phyloP scores from a whole-genome alignment of 352 stramenopile genomes.

The Pythium folliculosum region DNA sequence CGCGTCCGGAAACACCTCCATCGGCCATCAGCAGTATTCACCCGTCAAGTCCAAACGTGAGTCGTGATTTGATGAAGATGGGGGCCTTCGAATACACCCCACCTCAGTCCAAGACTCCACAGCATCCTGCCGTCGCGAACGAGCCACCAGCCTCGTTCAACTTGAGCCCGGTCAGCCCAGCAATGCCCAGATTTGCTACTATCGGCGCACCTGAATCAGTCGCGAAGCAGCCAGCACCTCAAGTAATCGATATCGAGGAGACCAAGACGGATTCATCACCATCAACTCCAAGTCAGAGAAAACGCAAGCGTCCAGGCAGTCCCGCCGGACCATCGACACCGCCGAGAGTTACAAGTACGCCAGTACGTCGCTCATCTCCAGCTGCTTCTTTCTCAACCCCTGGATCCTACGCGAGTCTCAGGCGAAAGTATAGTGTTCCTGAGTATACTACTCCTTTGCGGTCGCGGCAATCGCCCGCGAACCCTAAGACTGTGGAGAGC shows the following conservation, averaged over 20 bases:
- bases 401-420: constrained; percentile 46
- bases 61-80: constrained; percentile 81
- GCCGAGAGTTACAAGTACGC: constrained; percentile 4
- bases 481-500: constrained; percentile 35
- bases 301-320: constrained; percentile 47
- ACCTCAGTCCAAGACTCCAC: constrained; percentile 36
- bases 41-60: constrained; percentile 60
- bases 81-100: constrained; percentile 79
- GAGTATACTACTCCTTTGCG: constrained; percentile 51
- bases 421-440: constrained; percentile 67
- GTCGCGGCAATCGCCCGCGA: constrained; percentile 30
- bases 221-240: not conserved
- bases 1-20: constrained; percentile 48
- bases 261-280: constrained; percentile 25
- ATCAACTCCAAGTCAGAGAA: constrained; percentile 36
- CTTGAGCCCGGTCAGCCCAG: constrained; percentile 43
- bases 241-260: constrained; percentile 19
- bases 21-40: constrained; percentile 79
- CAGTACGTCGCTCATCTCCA: constrained; percentile 14
- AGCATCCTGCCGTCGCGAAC: constrained; percentile 26
- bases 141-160: constrained; percentile 4
- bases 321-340: constrained; percentile 3
- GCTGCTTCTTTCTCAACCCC: constrained; percentile 28
- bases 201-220: constrained; percentile 34
- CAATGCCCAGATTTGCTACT: constrained; percentile 64